Evolutionary conservation across 345 rosid species (phyloP), one percentile per base, ranked within the genome.

Genomic region (Mallotus nudiflorus): DNA sequence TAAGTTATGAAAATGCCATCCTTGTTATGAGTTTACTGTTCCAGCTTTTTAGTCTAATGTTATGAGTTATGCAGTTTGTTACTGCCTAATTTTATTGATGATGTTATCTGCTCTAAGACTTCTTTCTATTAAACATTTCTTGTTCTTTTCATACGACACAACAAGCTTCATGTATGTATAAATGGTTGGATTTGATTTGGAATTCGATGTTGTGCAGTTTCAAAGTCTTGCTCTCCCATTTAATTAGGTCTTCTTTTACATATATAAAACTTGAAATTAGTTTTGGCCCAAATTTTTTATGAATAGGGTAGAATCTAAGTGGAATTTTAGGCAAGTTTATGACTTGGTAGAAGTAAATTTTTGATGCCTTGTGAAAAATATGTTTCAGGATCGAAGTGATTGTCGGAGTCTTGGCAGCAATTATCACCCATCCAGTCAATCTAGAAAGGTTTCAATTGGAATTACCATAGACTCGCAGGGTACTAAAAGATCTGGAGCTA

Each of bases 381-480:
- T 46, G 39, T 83, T 77, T 75, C 86, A 92, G 92, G 81, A 78
- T 73, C 80, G 61, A 63, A 85, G 80, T 42, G 84, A 81, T 14
- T 70, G 73, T 63, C 87, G 84, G 49, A 92, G 91, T 77, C 78
- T 78, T 65, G 90, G 89, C 68, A 85, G 88, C 74, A 74, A 75
- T 75, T 81, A 56, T 71, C 82, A 54, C 72, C 90, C 82, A 25
- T 83, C 86, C 59, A 90, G 93, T 78, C 97, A 91, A 62, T 75
- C 87, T 35, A 87, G 92, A 73, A 95, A 95, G 86, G 82, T 90
- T 31, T 92, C 97, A 27, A 85, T 95, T 37, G 99, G 99, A 78
- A 82, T 95, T 69, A 64, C 77, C 78, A 75, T 72, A 11, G 92
- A 86, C 73, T 73, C 91, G 59, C 75, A 52, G 37, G 75, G 81